A percentile compares a stretch with the other conserved stretches of the same genome.
These are phyloP conservation scores for Yarrowia divulgata DNA, from an alignment of 805 yeast genomes.

Conservation along the genomic window DNA sequence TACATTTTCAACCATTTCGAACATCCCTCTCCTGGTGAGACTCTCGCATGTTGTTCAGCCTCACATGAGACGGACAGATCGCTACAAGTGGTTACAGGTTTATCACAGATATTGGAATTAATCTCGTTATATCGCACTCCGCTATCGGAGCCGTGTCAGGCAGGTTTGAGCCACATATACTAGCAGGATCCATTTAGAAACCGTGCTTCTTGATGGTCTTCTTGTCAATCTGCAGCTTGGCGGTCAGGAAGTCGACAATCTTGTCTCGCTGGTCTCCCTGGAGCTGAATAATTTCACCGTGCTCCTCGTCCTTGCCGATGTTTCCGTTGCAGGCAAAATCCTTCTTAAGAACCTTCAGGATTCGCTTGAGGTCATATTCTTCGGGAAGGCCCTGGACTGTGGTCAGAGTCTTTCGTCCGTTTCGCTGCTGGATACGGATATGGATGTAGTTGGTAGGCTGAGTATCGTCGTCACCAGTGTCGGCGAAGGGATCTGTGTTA, in stretches of 20 bases:
- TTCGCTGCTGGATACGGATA: slow-evolving; percentile 98
- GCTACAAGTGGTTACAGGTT: neutral
- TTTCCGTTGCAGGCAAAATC: slow-evolving; percentile 99
- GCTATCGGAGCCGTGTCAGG: slow-evolving; percentile 17
- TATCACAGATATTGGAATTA: slow-evolving; percentile 38
- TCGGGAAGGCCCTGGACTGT: slow-evolving; percentile 97
- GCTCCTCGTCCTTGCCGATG: slow-evolving; percentile 93
- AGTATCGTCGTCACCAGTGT: slow-evolving; percentile 98
- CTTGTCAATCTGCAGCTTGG: slow-evolving; percentile 88
- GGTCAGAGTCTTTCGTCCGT: slow-evolving; percentile 98
- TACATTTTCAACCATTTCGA: neutral
- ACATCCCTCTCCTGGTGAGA: too few relatives aligned
- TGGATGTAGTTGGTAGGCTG: slow-evolving; percentile 95
- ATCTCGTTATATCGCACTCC: slow-evolving; percentile 38
- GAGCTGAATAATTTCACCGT: slow-evolving; percentile 96
- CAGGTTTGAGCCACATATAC: slow-evolving; percentile 35
- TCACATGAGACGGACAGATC: neutral
- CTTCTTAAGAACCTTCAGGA: slow-evolving; percentile 91
- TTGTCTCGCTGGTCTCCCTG: slow-evolving; percentile 99
- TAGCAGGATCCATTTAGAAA: slow-evolving; percentile 61
- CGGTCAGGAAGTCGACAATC: slow-evolving; percentile 88
- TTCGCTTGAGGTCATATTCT: slow-evolving; percentile 94
- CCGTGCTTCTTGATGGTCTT: slow-evolving; percentile 98
- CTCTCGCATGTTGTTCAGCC: neutral
- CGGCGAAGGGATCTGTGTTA: slow-evolving; percentile 91